Conservation (phyloP, 495 filamentous ascomycete species). For the Trichoderma erinaceum region DNA sequence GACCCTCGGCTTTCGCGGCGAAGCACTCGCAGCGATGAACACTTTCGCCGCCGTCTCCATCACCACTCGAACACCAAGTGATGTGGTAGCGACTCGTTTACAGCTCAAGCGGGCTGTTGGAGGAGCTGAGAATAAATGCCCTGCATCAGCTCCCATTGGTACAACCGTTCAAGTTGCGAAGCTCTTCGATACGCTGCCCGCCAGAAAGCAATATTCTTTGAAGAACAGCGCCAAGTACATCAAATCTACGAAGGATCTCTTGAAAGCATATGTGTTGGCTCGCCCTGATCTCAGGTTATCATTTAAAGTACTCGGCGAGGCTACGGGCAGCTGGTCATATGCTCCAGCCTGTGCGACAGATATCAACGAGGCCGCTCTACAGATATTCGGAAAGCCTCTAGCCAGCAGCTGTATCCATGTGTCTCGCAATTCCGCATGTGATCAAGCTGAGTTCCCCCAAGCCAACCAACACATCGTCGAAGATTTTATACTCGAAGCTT, state of each 20-base stretch:
- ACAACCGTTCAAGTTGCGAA: constrained; percentile 66
- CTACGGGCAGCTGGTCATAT: constrained; percentile 66
- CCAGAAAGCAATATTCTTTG: constrained; percentile 59
- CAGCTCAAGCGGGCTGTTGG: constrained; percentile 33
- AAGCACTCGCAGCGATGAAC: constrained; percentile 74
- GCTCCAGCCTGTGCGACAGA: constrained; percentile 50
- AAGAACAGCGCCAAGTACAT: constrained; percentile 59
- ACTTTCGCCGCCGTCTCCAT: constrained; percentile 56
- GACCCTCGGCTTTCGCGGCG: constrained; percentile 82
- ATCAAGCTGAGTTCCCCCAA: not conserved
- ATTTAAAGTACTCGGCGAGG: constrained; percentile 59
- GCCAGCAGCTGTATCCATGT: constrained; percentile 38
- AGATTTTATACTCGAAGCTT: constrained; percentile 42
- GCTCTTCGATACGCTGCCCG: constrained; percentile 67
- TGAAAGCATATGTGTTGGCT: constrained; percentile 73
- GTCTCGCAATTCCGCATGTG: constrained; percentile 14
- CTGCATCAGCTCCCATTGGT: constrained; percentile 62
- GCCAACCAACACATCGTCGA: not conserved
- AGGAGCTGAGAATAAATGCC: constrained; percentile 36
- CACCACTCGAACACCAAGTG: constrained; percentile 69
- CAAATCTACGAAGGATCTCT: constrained; percentile 55
- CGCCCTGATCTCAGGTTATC: constrained; percentile 57
- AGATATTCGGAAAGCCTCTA: constrained; percentile 63
- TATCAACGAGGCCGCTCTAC: constrained; percentile 60
- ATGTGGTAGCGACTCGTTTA: constrained; percentile 46